Evolutionary conservation across 2,329 filamentous ascomycete genomes (phyloP), one percentile per base, ranked within the genome.

Genomic region (Alternaria sp.): DNA sequence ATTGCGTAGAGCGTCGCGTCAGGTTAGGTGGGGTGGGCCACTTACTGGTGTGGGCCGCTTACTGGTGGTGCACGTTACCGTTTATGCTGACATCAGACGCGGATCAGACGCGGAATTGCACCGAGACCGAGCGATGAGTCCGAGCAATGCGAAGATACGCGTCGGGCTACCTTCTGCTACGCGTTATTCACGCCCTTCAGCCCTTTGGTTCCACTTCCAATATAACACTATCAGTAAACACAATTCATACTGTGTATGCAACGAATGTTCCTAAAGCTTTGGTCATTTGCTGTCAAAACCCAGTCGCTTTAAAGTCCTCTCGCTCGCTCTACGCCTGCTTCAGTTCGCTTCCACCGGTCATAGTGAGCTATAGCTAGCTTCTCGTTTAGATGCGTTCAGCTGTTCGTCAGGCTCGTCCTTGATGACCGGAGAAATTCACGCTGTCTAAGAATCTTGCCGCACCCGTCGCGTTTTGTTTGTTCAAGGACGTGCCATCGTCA

Each of bases 31-130:
- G n/a, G n/a, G n/a, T n/a, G n/a, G n/a, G n/a, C n/a, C n/a, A n/a
- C n/a, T n/a, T n/a, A n/a, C n/a, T n/a, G n/a, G n/a, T n/a, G n/a
- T n/a, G n/a, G n/a, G n/a, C n/a, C n/a, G n/a, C n/a, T n/a, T n/a
- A n/a, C n/a, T n/a, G n/a, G n/a, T n/a, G n/a, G n/a, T n/a, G n/a
- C n/a, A n/a, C n/a, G n/a, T n/a, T n/a, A 52, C 14, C 24, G 36
- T 24, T 22, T 3, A 36, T 49, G 24, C 32, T 44, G 56, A 59
- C 51, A 26, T 39, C 30, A 38, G 16, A 44, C 28, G 54, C 54
- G 54, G 39, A 57, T 22, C 38, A 36, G 14, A 49, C 30, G 39
- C 54, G 54, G 39, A 57, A 57, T 53, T 34, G 44, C 34, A 14
- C 38, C 54, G 30, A 41, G 26, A 41, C 24, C 24, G 24, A 26